A percentile compares a stretch with the other conserved stretches of the same genome.
Evolutionary conservation across 108 stramenopile genomes (phyloP).

Genomic region (Hondaea fermentalgiana): DNA sequence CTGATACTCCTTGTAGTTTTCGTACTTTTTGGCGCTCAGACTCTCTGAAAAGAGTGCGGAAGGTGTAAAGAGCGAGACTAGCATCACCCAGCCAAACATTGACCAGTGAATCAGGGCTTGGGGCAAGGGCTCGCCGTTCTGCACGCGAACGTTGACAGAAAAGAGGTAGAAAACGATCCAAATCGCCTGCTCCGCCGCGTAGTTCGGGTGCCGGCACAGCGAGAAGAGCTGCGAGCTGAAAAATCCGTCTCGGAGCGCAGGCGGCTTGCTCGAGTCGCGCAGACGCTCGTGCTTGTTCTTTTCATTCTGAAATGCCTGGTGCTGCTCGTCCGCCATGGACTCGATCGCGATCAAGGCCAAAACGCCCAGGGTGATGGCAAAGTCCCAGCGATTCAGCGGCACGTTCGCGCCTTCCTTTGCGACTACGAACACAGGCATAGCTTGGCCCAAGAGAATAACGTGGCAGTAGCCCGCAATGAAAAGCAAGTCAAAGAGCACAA

Average conservation of each 20-base stretch:
- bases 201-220: constrained; percentile 45
- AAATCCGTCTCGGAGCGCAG: constrained; percentile 46
- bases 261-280: not conserved
- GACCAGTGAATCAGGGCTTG: not conserved
- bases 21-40: not conserved
- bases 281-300: constrained; percentile 33
- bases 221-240: constrained; percentile 54
- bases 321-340: constrained; percentile 64
- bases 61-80: not conserved
- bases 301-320: constrained; percentile 59
- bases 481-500: constrained; percentile 57
- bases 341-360: constrained; percentile 50
- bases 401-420: not conserved
- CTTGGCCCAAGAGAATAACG: constrained; percentile 54
- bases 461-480: constrained; percentile 65
- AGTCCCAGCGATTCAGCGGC: constrained; percentile 47
- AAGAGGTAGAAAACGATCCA: not conserved
- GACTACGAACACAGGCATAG: constrained; percentile 51
- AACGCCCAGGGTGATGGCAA: constrained; percentile 35
- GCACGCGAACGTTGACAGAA: not conserved
- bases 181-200: not conserved
- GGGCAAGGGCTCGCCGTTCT: not conserved
- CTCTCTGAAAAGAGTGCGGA: not conserved
- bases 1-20: not conserved
- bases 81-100: not conserved